These are phyloP conservation scores for Tetrapisispora nanseiensis DNA, from an alignment of 805 yeast species.

Conservation along the genomic window DNA sequence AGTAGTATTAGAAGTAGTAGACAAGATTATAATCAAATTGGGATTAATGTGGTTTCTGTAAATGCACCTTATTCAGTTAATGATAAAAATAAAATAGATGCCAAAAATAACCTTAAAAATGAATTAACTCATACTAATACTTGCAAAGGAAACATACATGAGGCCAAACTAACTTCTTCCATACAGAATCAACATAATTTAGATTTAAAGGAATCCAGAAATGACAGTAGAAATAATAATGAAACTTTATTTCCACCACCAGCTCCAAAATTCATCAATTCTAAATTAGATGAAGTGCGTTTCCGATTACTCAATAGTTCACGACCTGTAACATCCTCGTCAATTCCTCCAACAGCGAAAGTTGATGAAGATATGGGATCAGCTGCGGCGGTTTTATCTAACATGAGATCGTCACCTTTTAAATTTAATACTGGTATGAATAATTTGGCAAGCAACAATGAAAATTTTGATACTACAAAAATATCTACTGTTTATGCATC, in stretches of 20 bases:
- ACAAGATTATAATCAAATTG: conserved; percentile 1
- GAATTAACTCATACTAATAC: background rate
- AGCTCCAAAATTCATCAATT: conserved; percentile 26
- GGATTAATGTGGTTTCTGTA: background rate
- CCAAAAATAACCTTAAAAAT: background rate
- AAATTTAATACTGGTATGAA: conserved; percentile 10
- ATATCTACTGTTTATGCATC: conserved; percentile 3
- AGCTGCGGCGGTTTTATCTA: conserved; percentile 28
- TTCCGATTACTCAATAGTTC: conserved; percentile 23
- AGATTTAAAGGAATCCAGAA: too few species aligned
- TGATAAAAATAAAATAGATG: background rate
- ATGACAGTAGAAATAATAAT: conserved; percentile 1
- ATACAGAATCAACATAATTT: too few species aligned
- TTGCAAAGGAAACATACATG: too few species aligned
- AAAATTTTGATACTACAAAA: background rate
- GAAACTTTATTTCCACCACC: conserved; percentile 15
- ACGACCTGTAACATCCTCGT: conserved; percentile 7
- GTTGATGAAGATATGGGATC: conserved; percentile 22
- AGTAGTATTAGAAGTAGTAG: conserved; percentile 1
- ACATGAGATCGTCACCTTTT: conserved; percentile 29
- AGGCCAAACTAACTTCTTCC: too few species aligned
- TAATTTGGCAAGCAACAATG: too few species aligned
- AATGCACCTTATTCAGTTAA: background rate
- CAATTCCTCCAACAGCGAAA: conserved; percentile 3
- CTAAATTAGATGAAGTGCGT: conserved; percentile 25